Evolutionary conservation across 2,329 filamentous ascomycete genomes (phyloP), one percentile per base, ranked within the genome.

Genomic region (Fusarium citri): DNA sequence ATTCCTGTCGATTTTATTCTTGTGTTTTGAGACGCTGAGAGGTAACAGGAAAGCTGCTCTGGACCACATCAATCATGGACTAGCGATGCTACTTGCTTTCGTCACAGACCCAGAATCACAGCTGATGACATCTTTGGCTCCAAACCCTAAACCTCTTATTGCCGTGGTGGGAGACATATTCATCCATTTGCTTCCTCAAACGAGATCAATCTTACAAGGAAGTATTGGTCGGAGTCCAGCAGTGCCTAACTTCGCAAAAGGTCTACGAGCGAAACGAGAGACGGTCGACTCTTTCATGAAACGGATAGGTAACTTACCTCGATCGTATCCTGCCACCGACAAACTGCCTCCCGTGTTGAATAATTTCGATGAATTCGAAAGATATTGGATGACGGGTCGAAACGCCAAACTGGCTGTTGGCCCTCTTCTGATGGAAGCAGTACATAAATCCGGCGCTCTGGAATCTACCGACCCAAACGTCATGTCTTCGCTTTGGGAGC

Each of bases 61-160:
- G 18, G 72, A 77, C n/a, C 79, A 80, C 48, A 67, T 80, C 7
- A 80, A 80, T 20, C 79, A 80, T 45, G 78, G 77, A 0, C 59
- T 81, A 12, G 74, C 79, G 11, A 70, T 81, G 6, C 45, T 81
- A 2, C 68, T 81, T 18, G 61, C 74, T 2, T 48, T 81, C 8
- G 12, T 80, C n/a, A 75, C 75, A 0, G 78, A 78, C 12, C 25
- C 49, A 22, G 57, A 72, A 22, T 53, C 65, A 9, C n/a, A 23
- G 5, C 30, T 66, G 3, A 41, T 74, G 2, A 28, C 51, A 12
- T 50, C 59, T 7, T n/a, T 75, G 4, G 69, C 68, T 8, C 66
- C 72, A 7, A 71, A 74, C 6, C 72, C 72, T 8, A 74, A 56
- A 6, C 72, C 72, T 7, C 55, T 74, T 4, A 46, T 74, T 3